phyloP scores from a whole-genome alignment of 2,329 filamentous ascomycete species.

The Phoma sp. region DNA sequence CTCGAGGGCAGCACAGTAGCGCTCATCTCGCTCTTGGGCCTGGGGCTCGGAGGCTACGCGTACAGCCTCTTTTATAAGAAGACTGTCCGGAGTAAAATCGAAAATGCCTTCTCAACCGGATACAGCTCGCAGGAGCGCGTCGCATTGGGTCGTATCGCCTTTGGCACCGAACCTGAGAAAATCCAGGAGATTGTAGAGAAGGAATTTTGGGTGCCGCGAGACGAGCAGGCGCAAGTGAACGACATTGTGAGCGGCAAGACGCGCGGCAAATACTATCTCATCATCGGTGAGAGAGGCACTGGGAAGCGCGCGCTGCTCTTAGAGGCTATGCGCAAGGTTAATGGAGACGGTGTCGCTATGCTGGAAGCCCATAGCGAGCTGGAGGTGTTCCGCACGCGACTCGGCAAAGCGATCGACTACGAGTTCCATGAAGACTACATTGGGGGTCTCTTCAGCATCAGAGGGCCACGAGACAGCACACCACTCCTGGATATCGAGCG shows the following conservation, averaged over 20 bases:
- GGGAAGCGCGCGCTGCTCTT: conserved; percentile 95
- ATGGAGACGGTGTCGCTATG: conserved; percentile 89
- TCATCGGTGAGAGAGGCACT: conserved; percentile 93
- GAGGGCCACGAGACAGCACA: conserved; percentile 87
- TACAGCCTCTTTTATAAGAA: conserved; percentile 44
- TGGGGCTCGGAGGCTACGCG: conserved; percentile 43
- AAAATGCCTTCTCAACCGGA: conserved; percentile 42
- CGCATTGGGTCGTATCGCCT: conserved; percentile 37
- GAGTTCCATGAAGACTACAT: conserved; percentile 99
- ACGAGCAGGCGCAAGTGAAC: conserved; percentile 81
- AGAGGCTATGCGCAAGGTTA: conserved; percentile 89
- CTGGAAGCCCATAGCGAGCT: conserved; percentile 93
- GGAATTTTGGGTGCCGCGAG: conserved; percentile 79
- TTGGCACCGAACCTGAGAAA: conserved; percentile 33
- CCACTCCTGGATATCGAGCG: conserved; percentile 93
- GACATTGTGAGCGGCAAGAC: conserved; percentile 76
- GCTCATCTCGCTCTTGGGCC: conserved; percentile 41
- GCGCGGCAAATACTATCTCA: conserved; percentile 83
- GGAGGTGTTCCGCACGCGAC: conserved; percentile 89
- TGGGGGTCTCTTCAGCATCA: conserved; percentile 90
- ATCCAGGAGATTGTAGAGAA: conserved; percentile 46
- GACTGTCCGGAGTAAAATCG: conserved; percentile 39
- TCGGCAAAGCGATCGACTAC: conserved; percentile 93
- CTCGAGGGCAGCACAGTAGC: conserved; percentile 46
- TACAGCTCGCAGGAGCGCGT: conserved; percentile 45